Evolutionary conservation across 768 basidiomycete species (phyloP).

Genomic region (Xerocomellus dryophilus): DNA sequence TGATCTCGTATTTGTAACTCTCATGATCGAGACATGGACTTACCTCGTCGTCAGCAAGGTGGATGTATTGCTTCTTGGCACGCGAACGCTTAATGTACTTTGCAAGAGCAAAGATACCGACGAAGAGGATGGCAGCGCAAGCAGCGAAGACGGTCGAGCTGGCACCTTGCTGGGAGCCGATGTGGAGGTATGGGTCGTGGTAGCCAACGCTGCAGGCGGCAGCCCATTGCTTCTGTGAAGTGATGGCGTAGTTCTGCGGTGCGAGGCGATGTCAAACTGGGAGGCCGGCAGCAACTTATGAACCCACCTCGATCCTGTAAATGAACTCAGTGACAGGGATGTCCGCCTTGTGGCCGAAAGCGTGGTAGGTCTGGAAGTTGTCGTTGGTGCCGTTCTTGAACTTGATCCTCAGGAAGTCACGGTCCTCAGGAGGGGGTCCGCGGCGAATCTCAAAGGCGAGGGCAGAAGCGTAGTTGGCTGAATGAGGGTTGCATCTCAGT

Average conservation of each 20-base stretch:
- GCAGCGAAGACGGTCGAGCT: slow-evolving; percentile 33
- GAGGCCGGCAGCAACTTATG: background rate
- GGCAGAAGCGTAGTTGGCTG: slow-evolving; percentile 73
- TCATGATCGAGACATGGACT: slow-evolving; percentile 9
- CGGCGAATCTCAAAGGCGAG: slow-evolving; percentile 77
- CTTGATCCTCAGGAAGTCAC: slow-evolving; percentile 80
- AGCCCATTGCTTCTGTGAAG: slow-evolving; percentile 44
- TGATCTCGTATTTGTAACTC: slow-evolving; percentile 13
- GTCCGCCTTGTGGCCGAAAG: slow-evolving; percentile 71
- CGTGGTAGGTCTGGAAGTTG: slow-evolving; percentile 64
- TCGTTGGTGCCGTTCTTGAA: slow-evolving; percentile 78
- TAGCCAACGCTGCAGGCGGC: slow-evolving; percentile 36
- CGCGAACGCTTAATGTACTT: slow-evolving; percentile 37
- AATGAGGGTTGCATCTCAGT: slow-evolving; percentile 10
- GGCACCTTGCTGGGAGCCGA: slow-evolving; percentile 31
- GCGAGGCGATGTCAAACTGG: background rate
- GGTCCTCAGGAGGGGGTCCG: slow-evolving; percentile 68
- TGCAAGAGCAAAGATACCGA: slow-evolving; percentile 33
- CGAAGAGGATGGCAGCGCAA: slow-evolving; percentile 36
- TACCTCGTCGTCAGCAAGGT: slow-evolving; percentile 39
- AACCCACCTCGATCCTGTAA: slow-evolving; percentile 68
- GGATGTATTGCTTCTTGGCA: slow-evolving; percentile 33
- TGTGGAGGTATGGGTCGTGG: slow-evolving; percentile 32
- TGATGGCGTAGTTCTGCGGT: slow-evolving; percentile 43
- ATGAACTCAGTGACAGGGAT: slow-evolving; percentile 84